Evolutionary conservation across 371 early-diverging fungal species (phyloP), one percentile per base, ranked within the genome.

Genomic region (Mucor saturninus): DNA sequence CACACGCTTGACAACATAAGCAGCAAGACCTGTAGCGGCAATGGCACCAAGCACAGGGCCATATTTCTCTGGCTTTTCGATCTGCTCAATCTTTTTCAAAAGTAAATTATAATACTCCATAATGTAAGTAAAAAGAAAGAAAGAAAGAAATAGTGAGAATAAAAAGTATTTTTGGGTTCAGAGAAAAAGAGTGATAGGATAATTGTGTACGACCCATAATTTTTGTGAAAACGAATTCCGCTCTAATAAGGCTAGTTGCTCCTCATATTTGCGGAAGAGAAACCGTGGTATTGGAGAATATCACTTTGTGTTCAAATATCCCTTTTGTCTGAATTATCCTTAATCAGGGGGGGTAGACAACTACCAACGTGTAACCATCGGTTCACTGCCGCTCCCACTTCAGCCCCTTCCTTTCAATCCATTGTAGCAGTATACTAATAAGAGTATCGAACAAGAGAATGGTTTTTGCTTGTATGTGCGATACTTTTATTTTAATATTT

Each of bases 271-370:
- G 35, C 35, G 35, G 35, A 35, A 35, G 35, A 1, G 35, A 35
- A 35, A 35, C 35, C 35, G 35, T 35, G 35, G n/a, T 35, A 35
- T 6, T 35, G 35, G 35, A 35, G 35, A 4, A 35, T 21, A 21
- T 21, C 21, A 21, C 21, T 35, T 35, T 35, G 35, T 35, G 35
- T 35, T 35, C 35, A 35, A 35, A 35, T 21, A 21, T 54, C 38
- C 54, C 35, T 54, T 54, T 35, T 54, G 37, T 38, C 38, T 54
- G 54, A 54, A 26, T 53, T 54, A 35, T 8, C 35, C 35, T 35
- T 35, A 35, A 35, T 35, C 4, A 35, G 35, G 35, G 35, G 35
- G 21, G 21, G 21, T 0, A 21, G 21, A 21, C 21, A 21, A 21
- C 21, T 21, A 21, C 21, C 21, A 21, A 21, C 21, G 21, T 21